phyloP scores from a whole-genome alignment of 2,329 filamentous ascomycete species.

The Colletotrichum sp. region DNA sequence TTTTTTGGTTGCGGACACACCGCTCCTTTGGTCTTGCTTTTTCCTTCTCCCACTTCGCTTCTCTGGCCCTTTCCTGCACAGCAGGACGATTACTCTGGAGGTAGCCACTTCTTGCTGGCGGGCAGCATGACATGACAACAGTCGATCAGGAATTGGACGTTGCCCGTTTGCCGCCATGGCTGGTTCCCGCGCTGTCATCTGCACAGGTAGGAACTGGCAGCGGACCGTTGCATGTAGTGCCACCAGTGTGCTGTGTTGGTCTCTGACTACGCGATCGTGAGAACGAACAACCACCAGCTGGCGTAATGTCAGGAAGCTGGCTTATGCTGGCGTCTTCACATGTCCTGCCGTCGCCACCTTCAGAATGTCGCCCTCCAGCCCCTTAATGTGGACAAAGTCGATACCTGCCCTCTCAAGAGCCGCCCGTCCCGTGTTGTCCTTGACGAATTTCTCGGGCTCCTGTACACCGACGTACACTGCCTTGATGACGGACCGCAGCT shows the following conservation, averaged over 20 bases:
- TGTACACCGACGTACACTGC: constrained; percentile 87
- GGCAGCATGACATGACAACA: neutral
- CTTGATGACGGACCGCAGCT: constrained; percentile 65
- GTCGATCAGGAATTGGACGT: neutral
- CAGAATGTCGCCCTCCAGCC: constrained; percentile 82
- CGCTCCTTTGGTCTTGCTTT: neutral
- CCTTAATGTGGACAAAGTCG: constrained; percentile 72
- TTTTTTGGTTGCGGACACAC: neutral
- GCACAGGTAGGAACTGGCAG: neutral
- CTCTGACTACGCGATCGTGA: neutral
- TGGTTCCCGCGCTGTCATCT: neutral
- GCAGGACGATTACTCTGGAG: neutral
- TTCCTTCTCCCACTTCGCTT: neutral
- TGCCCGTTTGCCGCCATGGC: neutral
- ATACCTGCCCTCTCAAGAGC: constrained; percentile 77
- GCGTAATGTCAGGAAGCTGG: neutral
- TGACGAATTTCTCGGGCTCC: constrained; percentile 91
- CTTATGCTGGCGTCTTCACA: neutral
- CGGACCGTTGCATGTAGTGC: neutral
- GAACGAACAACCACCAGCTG: neutral
- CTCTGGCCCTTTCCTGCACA: neutral
- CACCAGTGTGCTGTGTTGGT: neutral
- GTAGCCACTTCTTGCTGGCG: neutral
- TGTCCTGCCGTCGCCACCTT: constrained; percentile 86
- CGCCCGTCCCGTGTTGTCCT: constrained; percentile 75